Evolutionary conservation across 208 protist genomes (phyloP), one percentile per base, ranked within the genome.

Genomic region (Wallacemonas collosoma): DNA sequence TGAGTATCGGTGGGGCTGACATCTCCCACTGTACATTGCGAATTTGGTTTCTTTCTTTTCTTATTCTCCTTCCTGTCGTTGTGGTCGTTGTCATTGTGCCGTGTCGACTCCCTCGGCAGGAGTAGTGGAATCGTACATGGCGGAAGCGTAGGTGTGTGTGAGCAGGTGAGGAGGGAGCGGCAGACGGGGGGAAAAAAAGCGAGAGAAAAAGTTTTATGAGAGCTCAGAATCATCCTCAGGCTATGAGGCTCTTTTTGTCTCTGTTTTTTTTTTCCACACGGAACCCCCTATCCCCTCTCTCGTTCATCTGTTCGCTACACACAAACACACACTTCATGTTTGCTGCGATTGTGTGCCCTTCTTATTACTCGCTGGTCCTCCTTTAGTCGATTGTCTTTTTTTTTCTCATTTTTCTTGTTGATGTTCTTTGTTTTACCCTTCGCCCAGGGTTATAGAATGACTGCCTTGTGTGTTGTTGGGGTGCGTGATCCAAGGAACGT

Each of bases 381-480:
- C 57, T 17, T 69, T 45, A 51, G 45, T 50, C 39, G 38, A 36
- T 41, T 72, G 40, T 62, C 11, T 69, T 57, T 76, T 55, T 75
- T 68, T 69, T 72, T 47, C 53, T 70, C 69, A 12, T 47, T 44
- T 53, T 15, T 43, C 0, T 63, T 72, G 68, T 48, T 7, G 68
- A 6, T 35, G 45, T 71, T 50, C 45, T 50, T 50, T 73, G 17
- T 72, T 44, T 73, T 51, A 39, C 39, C 26, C 26, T 26, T 78
- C 1, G 9, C 36, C 15, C 6, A 35, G n/a, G 43, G 7, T 57
- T 35, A 43, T 39, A 38, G 26, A 12, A 41, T 8, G 41, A 14
- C 15, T 47, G 12, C 35, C 26, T 7, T 53, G 7, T 36, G 39
- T 12, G 57, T 43, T 26, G 7, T 54, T 66, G 9, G 17, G 35